A percentile compares a stretch with the other conserved stretches of the same genome.
Conservation (phyloP, 1,284 basidiomycete genomes). For the Kalmanozyma brasiliensis region DNA sequence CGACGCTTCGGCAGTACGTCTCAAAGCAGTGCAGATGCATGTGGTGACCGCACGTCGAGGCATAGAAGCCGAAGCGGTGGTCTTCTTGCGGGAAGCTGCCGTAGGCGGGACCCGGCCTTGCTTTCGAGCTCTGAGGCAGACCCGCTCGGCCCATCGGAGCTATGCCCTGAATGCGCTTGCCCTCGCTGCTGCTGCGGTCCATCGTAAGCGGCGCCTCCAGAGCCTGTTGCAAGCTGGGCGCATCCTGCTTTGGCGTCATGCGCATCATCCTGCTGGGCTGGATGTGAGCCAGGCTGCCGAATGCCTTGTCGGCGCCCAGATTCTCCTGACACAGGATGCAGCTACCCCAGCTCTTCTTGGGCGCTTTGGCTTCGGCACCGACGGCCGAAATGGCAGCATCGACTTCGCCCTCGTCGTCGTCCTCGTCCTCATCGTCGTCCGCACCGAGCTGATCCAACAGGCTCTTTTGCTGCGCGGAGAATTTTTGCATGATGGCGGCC, state of each 20-base stretch:
- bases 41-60: conserved; percentile 93
- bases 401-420: conserved; percentile 44
- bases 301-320: conserved; percentile 78
- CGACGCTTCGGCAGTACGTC: conserved; percentile 85
- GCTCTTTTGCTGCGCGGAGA: conserved; percentile 65
- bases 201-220: conserved; percentile 72
- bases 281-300: conserved; percentile 88
- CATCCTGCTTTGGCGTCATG: conserved; percentile 76
- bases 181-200: conserved; percentile 55
- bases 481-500: conserved; percentile 65
- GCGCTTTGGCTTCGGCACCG: conserved; percentile 19
- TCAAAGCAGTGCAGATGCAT: conserved; percentile 98
- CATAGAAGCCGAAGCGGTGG: conserved; percentile 75
- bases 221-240: conserved; percentile 78
- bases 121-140: conserved; percentile 11
- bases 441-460: conserved; percentile 61
- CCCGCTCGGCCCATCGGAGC: conserved; percentile 31
- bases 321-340: conserved; percentile 99
- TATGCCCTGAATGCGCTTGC: conserved; percentile 47
- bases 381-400: conserved; percentile 26
- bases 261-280: conserved; percentile 89
- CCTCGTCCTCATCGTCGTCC: conserved; percentile 58
- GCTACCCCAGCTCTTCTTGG: conserved; percentile 72
- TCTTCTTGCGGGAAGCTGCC: conserved; percentile 59
- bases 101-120: conserved; percentile 66